Evolutionary conservation across 768 basidiomycete genomes (phyloP), one percentile per base, ranked within the genome.

Genomic region (Phanerochaete sordida): DNA sequence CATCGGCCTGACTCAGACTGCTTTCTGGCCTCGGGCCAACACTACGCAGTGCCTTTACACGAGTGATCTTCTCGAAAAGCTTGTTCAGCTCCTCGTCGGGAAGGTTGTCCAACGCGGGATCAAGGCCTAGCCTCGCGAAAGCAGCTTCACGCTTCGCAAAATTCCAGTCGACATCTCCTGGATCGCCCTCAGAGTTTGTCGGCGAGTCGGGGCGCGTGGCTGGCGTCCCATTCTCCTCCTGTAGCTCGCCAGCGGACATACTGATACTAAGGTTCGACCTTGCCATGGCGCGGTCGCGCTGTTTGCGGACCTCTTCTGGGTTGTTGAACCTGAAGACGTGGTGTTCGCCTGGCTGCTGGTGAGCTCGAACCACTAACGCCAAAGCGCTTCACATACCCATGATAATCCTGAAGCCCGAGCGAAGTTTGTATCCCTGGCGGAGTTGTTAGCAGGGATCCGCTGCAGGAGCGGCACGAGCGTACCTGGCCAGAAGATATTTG

Each of bases 321-420:
- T 96, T 91, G 69, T 92, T 98, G 75, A 97, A 98, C 19, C 97
- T 85, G 74, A 99, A 99, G 58, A 98, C 95, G 76, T 99, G 97
- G 64, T 94, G 88, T 66, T 98, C 95, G 56, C 96, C 92, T 93
- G 61, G 7, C 37, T 31, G 16, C 1, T 21, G 28, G 24, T 30
- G 9, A 43, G 43, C 51, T 21, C 26, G 16, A 26, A n/a, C 27
- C 33, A 43, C 21, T 27, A 12, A 49, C 1, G 53, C 4, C 16
- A 37, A 26, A 46, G 47, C 24, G 19, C 16, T 56, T 7, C 55
- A 75, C 83, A 59, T 67, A 92, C 91, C 96, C 53, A 99, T 83
- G 71, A 99, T 99, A 69, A 99, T 92, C 30, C 97, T 91, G 73
- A 89, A 98, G 35, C 97, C 97, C 56, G 95, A 95, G 37, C 89